Conservation (phyloP, 345 rosid species). For the Lumnitzera littorea region DNA sequence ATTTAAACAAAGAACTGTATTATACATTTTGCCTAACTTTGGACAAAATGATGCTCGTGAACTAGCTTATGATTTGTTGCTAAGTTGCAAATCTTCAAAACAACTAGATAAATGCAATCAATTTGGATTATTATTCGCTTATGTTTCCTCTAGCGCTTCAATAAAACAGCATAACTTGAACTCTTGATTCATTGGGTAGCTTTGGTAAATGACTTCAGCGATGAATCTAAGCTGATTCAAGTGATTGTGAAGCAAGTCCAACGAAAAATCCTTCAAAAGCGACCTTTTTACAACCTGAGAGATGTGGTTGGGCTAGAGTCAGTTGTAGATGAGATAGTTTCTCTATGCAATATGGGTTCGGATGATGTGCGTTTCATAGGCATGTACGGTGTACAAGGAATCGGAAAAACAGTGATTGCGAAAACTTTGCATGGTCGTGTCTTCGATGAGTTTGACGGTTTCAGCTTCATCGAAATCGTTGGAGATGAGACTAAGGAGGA, state of each 20-base stretch:
- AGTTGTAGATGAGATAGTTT: neutral
- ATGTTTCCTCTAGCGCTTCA: no score
- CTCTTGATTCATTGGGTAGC: no score
- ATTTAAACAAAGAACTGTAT: no score
- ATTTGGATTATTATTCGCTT: no score
- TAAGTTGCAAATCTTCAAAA: no score
- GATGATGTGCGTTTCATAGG: constrained; percentile 3
- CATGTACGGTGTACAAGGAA: constrained; percentile 2
- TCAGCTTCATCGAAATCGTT: constrained; percentile 8
- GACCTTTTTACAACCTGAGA: neutral
- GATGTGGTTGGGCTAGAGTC: constrained; percentile 1
- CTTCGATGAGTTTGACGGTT: constrained; percentile 2
- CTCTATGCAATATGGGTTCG: neutral
- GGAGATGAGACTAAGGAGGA: neutral
- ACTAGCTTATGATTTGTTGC: no score
- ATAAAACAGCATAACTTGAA: no score
- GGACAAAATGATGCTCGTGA: no score
- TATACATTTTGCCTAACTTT: no score
- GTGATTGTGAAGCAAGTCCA: neutral
- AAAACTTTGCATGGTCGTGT: neutral
- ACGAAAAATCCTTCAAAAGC: neutral
- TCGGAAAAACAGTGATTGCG: constrained; percentile 12
- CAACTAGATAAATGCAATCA: no score
- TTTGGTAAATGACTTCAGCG: neutral
- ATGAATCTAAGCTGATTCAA: constrained; percentile 2